Conservation (phyloP, 371 early-diverging fungal genomes). For the Mucor lusitanicus region DNA sequence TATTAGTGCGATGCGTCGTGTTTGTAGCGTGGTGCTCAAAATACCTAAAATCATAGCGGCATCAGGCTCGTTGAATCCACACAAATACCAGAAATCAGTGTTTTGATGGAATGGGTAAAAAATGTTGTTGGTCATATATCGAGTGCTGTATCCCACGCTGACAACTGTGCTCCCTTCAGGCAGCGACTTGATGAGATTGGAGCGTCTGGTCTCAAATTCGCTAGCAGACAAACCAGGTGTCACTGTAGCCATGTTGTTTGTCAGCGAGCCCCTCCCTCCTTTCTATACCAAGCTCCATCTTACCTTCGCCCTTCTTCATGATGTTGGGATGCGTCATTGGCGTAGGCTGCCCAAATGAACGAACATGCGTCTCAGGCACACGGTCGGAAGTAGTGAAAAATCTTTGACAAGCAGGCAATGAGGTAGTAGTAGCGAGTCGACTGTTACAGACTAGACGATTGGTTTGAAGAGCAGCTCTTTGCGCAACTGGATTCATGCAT, state of each 20-base stretch:
- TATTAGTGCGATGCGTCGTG: not conserved
- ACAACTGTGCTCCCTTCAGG: slow-evolving; percentile 73
- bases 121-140: slow-evolving; percentile 90
- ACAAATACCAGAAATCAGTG: slow-evolving; percentile 87
- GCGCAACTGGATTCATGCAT: not conserved
- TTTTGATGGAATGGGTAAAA: slow-evolving; percentile 96
- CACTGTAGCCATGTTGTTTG: slow-evolving; percentile 40
- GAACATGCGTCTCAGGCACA: slow-evolving; percentile 40
- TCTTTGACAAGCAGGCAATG: not conserved
- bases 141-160: slow-evolving; percentile 73
- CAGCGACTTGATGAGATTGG: slow-evolving; percentile 61
- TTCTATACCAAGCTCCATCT: not conserved
- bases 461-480: not conserved
- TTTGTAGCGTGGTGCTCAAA: not conserved
- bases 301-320: slow-evolving; percentile 73
- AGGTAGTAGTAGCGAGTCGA: not conserved
- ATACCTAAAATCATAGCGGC: slow-evolving; percentile 76
- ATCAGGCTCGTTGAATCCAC: slow-evolving; percentile 92
- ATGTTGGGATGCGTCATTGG: slow-evolving; percentile 76
- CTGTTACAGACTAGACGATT: not conserved
- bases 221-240: slow-evolving; percentile 75
- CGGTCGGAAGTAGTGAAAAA: slow-evolving; percentile 5
- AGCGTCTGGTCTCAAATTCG: slow-evolving; percentile 80
- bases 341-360: slow-evolving; percentile 76
- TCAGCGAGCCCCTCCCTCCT: not conserved